Evolutionary conservation across 1,139 yeast genomes (phyloP).

Genomic region (Ogataea hybrid): DNA sequence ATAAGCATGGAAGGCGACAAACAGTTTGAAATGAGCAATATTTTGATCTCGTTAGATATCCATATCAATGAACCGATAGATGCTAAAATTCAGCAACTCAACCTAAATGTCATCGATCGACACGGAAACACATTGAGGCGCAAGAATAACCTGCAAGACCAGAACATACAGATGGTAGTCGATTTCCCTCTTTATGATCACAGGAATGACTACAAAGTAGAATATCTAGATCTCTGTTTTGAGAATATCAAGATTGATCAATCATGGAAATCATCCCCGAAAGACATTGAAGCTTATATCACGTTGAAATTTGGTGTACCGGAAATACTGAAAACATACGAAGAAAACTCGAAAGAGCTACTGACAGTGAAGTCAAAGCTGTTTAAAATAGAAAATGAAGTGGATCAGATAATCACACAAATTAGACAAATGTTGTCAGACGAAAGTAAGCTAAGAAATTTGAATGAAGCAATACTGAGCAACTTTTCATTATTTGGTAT

Average conservation of each 20-base stretch:
- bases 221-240: slow-evolving; percentile 30
- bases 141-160: slow-evolving; percentile 20
- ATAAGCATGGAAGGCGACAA: background rate
- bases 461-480: slow-evolving; percentile 26
- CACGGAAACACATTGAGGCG: slow-evolving; percentile 28
- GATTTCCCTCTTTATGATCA: slow-evolving; percentile 23
- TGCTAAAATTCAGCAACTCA: slow-evolving; percentile 22
- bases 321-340: slow-evolving; percentile 22
- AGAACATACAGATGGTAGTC: slow-evolving; percentile 20
- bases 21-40: slow-evolving; percentile 6
- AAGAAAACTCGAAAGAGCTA: slow-evolving; percentile 19
- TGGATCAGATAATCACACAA: slow-evolving; percentile 19
- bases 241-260: slow-evolving; percentile 29
- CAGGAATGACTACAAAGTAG: slow-evolving; percentile 14
- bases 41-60: slow-evolving; percentile 23
- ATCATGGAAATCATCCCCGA: slow-evolving; percentile 27
- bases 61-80: slow-evolving; percentile 20
- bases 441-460: slow-evolving; percentile 26
- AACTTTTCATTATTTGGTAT: slow-evolving; percentile 18
- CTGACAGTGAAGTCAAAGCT: slow-evolving; percentile 12
- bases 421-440: slow-evolving; percentile 16
- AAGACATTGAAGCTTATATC: slow-evolving; percentile 19
- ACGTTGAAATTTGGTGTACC: slow-evolving; percentile 27
- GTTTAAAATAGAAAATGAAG: slow-evolving; percentile 19
- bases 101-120: slow-evolving; percentile 29